phyloP scores from a whole-genome alignment of 1,139 yeast species.

The Debaryomycetaceae sp. region DNA sequence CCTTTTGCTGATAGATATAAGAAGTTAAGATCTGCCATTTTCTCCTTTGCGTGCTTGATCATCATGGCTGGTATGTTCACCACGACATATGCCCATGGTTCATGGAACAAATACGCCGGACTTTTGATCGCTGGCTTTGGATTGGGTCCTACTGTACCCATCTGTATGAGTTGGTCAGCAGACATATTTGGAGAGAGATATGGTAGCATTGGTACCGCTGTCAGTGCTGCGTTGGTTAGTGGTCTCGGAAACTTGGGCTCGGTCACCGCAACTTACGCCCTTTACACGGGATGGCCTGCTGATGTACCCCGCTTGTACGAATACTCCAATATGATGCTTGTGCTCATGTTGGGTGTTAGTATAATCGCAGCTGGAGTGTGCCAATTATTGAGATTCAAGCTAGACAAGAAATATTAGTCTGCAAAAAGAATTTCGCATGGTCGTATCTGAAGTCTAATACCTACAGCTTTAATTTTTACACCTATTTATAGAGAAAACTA shows the following conservation, averaged over 20 bases:
- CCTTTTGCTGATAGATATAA: slow-evolving; percentile 75
- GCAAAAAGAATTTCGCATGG: too few species aligned
- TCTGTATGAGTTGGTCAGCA: slow-evolving; percentile 82
- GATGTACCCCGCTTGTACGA: slow-evolving; percentile 59
- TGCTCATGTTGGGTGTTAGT: slow-evolving; percentile 69
- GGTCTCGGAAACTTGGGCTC: slow-evolving; percentile 87
- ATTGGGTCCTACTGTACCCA: slow-evolving; percentile 87
- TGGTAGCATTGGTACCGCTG: slow-evolving; percentile 85
- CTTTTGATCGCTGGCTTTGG: slow-evolving; percentile 81
- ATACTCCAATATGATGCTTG: slow-evolving; percentile 82
- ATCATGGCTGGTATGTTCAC: slow-evolving; percentile 75
- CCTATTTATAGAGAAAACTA: too few species aligned
- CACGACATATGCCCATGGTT: slow-evolving; percentile 68
- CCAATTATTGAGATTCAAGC: slow-evolving; percentile 23
- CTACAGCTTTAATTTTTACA: too few species aligned
- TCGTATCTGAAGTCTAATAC: too few species aligned
- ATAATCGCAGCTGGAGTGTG: slow-evolving; percentile 47
- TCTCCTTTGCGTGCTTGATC: slow-evolving; percentile 57
- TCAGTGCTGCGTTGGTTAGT: slow-evolving; percentile 75
- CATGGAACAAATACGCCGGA: slow-evolving; percentile 80
- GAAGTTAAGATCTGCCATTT: slow-evolving; percentile 55
- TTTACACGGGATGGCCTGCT: slow-evolving; percentile 84
- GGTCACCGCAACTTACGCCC: slow-evolving; percentile 80
- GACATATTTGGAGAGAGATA: slow-evolving; percentile 69
- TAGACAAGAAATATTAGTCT: background rate